A percentile compares a stretch with the other conserved stretches of the same genome.
These are phyloP conservation scores for Tetrapisispora namnaoensis DNA, from an alignment of 805 yeast species.

Conservation along the genomic window DNA sequence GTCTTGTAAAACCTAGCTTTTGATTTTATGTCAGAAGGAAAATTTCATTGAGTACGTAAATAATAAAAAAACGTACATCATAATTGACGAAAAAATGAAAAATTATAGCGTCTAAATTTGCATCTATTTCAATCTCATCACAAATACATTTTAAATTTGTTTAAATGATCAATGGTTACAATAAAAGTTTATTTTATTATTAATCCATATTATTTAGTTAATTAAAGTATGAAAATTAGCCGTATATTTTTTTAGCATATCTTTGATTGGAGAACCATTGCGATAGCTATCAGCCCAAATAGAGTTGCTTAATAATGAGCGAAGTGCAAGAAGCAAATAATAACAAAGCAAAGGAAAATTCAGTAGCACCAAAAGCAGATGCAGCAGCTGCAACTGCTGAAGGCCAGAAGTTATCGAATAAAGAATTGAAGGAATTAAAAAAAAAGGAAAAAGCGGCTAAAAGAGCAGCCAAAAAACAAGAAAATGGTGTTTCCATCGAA, in stretches of 20 bases:
- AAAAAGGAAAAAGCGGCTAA: slow-evolving; percentile 88
- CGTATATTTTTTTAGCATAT: not conserved
- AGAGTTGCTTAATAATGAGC: not conserved
- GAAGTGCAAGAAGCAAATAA: slow-evolving; percentile 1
- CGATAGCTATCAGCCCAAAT: not conserved
- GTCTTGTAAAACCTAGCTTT: too few species aligned
- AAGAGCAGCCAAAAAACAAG: slow-evolving; percentile 78
- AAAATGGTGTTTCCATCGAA: slow-evolving; percentile 43
- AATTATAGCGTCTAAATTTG: not conserved
- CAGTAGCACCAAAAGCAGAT: not conserved
- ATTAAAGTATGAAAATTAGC: not conserved
- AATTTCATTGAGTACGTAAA: too few species aligned
- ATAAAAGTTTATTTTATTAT: not conserved
- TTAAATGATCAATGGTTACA: too few species aligned
- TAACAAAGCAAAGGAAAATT: not conserved
- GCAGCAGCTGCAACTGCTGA: slow-evolving; percentile 5
- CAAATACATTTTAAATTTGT: not conserved
- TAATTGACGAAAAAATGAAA: too few species aligned
- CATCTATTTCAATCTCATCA: not conserved
- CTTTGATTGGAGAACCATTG: not conserved
- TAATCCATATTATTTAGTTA: not conserved
- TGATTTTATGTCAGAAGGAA: too few species aligned
- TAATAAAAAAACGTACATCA: too few species aligned
- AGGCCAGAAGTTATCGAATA: slow-evolving; percentile 44
- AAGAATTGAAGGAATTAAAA: slow-evolving; percentile 79